Percentiles rank a stretch among this genome's conserved stretches.
Conservation (phyloP, 2,329 filamentous ascomycete species). For the Colletotrichum somersetense region DNA sequence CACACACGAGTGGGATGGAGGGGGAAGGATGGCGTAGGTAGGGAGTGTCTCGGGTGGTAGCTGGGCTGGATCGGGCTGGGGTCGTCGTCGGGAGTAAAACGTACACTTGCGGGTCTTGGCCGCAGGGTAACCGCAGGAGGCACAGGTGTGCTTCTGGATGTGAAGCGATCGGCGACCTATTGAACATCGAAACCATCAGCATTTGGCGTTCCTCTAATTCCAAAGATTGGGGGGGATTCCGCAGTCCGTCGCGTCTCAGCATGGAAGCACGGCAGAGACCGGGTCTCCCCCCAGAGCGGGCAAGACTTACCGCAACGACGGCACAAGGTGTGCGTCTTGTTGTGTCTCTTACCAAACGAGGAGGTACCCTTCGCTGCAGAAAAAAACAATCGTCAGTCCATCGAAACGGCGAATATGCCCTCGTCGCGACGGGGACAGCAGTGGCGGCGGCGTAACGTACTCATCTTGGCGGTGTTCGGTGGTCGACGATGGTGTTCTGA, state of each 20-base stretch:
- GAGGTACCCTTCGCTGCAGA: conserved; percentile 69
- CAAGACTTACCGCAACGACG: conserved; percentile 91
- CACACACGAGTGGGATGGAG: too few species aligned
- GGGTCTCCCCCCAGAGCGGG: conserved; percentile 10
- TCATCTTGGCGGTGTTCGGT: conserved; percentile 66
- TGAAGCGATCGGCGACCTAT: conserved; percentile 95
- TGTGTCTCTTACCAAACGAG: conserved; percentile 79
- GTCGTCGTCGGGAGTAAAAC: conserved; percentile 57
- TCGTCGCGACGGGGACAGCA: conserved; percentile 12
- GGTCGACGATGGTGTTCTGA: conserved; percentile 43
- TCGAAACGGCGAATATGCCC: conserved; percentile 46
- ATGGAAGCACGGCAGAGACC: not conserved
- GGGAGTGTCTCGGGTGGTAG: not conserved
- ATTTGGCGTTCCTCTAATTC: not conserved
- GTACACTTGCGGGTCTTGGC: conserved; percentile 99
- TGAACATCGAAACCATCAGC: conserved; percentile 38
- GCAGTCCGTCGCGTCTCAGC: conserved; percentile 3
- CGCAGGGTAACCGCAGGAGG: conserved; percentile 94
- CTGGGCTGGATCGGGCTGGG: conserved; percentile 1
- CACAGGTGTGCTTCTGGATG: conserved; percentile 99
- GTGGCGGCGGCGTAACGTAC: conserved; percentile 56
- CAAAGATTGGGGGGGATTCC: conserved; percentile 22
- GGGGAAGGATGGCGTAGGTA: not conserved
- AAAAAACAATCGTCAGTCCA: conserved; percentile 41
- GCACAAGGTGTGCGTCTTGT: conserved; percentile 98